Conservation (phyloP, 2,329 filamentous ascomycete species). For the Bretziella fagacearum region DNA sequence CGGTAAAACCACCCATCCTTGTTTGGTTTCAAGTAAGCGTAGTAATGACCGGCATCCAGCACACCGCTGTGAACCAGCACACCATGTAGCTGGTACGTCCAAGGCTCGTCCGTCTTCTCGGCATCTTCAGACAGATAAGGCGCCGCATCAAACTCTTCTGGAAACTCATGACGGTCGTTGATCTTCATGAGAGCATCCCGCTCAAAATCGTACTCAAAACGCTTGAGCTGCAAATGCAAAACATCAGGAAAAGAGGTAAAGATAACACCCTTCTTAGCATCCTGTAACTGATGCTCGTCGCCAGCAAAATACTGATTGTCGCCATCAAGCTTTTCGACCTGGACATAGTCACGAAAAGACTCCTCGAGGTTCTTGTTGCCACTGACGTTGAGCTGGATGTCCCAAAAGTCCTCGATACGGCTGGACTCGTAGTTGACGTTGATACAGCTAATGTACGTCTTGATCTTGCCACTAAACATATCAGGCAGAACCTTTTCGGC, state of each 20-base stretch:
- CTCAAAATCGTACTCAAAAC: conserved; percentile 95
- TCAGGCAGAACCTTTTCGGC: conserved; percentile 76
- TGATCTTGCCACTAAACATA: conserved; percentile 94
- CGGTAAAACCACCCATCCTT: conserved; percentile 93
- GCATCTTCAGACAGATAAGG: conserved; percentile 77
- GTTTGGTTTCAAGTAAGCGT: conserved; percentile 84
- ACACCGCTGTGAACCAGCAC: conserved; percentile 95
- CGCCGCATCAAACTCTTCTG: conserved; percentile 64
- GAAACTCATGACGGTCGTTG: conserved; percentile 82
- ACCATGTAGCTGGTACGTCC: conserved; percentile 83
- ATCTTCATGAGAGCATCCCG: conserved; percentile 98
- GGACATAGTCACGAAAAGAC: conserved; percentile 90
- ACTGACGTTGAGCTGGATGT: conserved; percentile 91
- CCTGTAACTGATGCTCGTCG: conserved; percentile 78
- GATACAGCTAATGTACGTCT: conserved; percentile 97
- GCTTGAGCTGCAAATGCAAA: conserved; percentile 84
- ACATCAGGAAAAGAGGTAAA: conserved; percentile 92
- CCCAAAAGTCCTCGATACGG: conserved; percentile 94
- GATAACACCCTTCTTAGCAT: conserved; percentile 94
- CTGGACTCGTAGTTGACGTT: conserved; percentile 97
- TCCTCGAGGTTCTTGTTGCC: conserved; percentile 86
- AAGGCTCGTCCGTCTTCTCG: conserved; percentile 64
- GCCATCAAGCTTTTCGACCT: conserved; percentile 90
- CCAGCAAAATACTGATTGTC: conserved; percentile 97
- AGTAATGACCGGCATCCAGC: conserved; percentile 94